Conservation (phyloP, 306 rosid genomes). For the Dalbergia oliveri region DNA sequence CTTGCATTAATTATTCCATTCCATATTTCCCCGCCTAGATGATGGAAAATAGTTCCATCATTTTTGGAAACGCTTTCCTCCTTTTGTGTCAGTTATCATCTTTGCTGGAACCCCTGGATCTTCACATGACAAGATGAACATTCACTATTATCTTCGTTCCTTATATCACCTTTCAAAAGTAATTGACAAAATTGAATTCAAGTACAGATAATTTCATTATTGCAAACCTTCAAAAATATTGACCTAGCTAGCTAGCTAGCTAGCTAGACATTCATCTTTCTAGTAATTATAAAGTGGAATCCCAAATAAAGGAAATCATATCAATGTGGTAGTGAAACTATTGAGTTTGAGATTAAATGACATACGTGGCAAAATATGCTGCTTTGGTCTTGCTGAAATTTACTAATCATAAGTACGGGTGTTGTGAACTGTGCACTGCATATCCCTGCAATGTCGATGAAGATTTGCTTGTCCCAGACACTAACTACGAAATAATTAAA, state of each 20-base stretch:
- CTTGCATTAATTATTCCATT: conserved; percentile 50
- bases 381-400: conserved; percentile 18
- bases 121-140: conserved; percentile 52
- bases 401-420: conserved; percentile 27
- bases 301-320: conserved; percentile 12
- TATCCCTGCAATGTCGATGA: conserved; percentile 52
- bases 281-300: neutral
- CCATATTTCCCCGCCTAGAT: conserved; percentile 37
- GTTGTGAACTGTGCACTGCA: conserved; percentile 46
- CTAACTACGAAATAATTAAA: conserved; percentile 43
- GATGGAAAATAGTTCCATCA: conserved; percentile 37
- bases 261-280: conserved; percentile 24
- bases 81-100: conserved; percentile 44
- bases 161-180: neutral
- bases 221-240: neutral
- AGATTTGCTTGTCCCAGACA: conserved; percentile 56
- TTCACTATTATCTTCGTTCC: conserved; percentile 47
- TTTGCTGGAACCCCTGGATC: conserved; percentile 40
- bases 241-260: neutral
- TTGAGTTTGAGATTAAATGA: neutral
- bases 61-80: conserved; percentile 44
- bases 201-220: neutral
- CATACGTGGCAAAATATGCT: conserved; percentile 32
- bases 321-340: too few relatives aligned
- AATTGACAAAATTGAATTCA: conserved; percentile 31